Percentiles rank a stretch among this genome's conserved stretches.
These are phyloP conservation scores for Salvia sclarea DNA, from an alignment of 305 asterid species.

Conservation along the genomic window DNA sequence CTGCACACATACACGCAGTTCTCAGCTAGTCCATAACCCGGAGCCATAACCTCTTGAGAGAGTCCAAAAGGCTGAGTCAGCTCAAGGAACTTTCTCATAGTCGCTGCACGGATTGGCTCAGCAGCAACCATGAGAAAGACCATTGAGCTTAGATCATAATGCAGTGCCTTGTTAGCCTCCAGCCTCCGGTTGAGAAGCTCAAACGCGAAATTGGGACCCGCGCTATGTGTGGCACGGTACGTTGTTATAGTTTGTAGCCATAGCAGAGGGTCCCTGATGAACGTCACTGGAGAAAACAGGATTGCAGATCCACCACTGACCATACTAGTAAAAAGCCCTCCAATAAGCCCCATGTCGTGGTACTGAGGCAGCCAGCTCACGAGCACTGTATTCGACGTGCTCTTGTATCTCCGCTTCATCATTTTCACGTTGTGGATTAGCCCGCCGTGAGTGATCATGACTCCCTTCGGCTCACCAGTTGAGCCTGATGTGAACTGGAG, in stretches of 20 bases:
- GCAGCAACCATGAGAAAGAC: conserved; percentile 79
- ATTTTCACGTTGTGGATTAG: conserved; percentile 72
- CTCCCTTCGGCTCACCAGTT: conserved; percentile 79
- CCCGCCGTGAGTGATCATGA: conserved; percentile 71
- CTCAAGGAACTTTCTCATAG: conserved; percentile 60
- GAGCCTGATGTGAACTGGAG: conserved; percentile 91
- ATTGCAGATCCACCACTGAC: conserved; percentile 75
- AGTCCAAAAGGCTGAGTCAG: conserved; percentile 58
- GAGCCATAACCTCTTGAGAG: conserved; percentile 64
- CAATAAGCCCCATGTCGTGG: conserved; percentile 84
- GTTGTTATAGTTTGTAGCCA: conserved; percentile 64
- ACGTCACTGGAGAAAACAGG: conserved; percentile 67
- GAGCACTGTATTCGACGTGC: conserved; percentile 63
- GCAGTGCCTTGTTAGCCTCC: conserved; percentile 41
- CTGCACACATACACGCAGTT: conserved; percentile 70
- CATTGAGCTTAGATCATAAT: conserved; percentile 59
- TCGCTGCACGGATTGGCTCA: conserved; percentile 60
- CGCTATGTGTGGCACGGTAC: conserved; percentile 71
- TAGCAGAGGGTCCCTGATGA: conserved; percentile 64
- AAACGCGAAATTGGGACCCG: conserved; percentile 75
- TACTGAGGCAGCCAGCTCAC: conserved; percentile 86
- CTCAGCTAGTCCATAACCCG: conserved; percentile 82
- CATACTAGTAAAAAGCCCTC: conserved; percentile 68
- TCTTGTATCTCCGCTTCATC: conserved; percentile 61
- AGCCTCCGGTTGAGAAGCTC: conserved; percentile 65